Percentiles rank a stretch among this genome's conserved stretches.
Conservation (phyloP, 2,329 filamentous ascomycete species). For the Dichotomopilus funicola region DNA sequence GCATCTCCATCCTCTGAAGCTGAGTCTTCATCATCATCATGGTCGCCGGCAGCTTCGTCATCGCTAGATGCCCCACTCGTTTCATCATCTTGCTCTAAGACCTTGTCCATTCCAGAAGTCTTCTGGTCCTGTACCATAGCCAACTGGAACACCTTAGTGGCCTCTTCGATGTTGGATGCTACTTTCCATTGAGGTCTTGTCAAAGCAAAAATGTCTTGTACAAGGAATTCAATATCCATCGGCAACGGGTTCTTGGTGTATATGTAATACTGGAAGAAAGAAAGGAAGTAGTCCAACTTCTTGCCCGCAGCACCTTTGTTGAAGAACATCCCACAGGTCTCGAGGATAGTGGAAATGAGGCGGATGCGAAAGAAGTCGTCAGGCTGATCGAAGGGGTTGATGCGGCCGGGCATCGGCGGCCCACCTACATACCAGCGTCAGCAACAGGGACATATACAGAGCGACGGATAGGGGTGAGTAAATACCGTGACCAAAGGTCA, state of each 20-base stretch:
- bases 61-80: conserved; percentile 67
- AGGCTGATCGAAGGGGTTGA: conserved; percentile 74
- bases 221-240: conserved; percentile 95
- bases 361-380: conserved; percentile 97
- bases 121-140: conserved; percentile 90
- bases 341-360: conserved; percentile 78
- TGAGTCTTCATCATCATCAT: conserved; percentile 50
- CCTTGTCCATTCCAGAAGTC: conserved; percentile 63
- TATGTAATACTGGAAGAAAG: conserved; percentile 95
- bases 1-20: conserved; percentile 48
- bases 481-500: conserved; percentile 81
- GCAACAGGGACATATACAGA: background rate
- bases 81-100: conserved; percentile 63
- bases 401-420: conserved; percentile 68
- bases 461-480: conserved; percentile 1
- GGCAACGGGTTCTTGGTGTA: conserved; percentile 82
- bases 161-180: conserved; percentile 72
- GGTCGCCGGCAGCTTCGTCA: conserved; percentile 64
- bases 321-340: conserved; percentile 95
- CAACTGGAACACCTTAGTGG: conserved; percentile 73
- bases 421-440: conserved; percentile 47
- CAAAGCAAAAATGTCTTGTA: conserved; percentile 83
- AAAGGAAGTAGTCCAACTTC: conserved; percentile 95
- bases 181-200: conserved; percentile 92
- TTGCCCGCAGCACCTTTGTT: conserved; percentile 90